Percentiles rank a stretch among this genome's conserved stretches.
Evolutionary conservation across 2,329 filamentous ascomycete species (phyloP).

Genomic region (Diaporthe citrichinensis): DNA sequence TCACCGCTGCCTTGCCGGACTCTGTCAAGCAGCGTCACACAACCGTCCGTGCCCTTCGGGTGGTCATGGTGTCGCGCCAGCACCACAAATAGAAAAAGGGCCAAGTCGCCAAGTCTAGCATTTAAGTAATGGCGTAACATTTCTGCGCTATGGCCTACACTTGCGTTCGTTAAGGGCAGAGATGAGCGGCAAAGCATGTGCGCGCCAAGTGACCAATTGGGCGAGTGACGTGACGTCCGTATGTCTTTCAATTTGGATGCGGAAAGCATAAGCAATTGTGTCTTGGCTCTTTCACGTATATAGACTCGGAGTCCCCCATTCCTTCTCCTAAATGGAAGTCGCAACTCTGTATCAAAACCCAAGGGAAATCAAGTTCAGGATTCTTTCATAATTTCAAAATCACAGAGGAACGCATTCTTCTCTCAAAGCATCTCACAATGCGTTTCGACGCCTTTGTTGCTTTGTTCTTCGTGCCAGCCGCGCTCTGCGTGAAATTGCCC

Average conservation of each 20-base stretch:
- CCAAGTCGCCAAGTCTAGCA: conserved; percentile 10
- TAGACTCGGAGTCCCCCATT: neutral
- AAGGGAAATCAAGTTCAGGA: neutral
- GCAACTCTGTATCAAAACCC: neutral
- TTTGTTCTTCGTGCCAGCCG: neutral
- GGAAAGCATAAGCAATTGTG: neutral
- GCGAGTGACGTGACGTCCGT: neutral
- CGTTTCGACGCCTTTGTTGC: neutral
- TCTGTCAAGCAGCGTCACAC: neutral
- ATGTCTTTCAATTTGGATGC: neutral
- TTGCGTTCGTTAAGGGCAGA: neutral
- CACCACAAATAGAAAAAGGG: neutral
- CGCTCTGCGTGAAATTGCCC: neutral
- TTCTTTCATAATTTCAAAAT: neutral
- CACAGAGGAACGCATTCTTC: neutral
- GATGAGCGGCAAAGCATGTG: neutral
- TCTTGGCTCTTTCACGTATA: neutral
- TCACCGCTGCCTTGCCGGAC: neutral
- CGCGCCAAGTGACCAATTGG: conserved; percentile 7
- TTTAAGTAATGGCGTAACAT: conserved; percentile 9
- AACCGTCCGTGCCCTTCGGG: neutral
- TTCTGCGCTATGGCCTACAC: conserved; percentile 2
- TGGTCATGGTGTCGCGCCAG: neutral
- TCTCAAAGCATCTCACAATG: neutral
- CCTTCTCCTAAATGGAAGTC: neutral